A percentile compares a stretch with the other conserved stretches of the same genome.
These are phyloP conservation scores for Carex myosuroides DNA, from an alignment of 176 grass and related monocot genomes.

Conservation along the genomic window DNA sequence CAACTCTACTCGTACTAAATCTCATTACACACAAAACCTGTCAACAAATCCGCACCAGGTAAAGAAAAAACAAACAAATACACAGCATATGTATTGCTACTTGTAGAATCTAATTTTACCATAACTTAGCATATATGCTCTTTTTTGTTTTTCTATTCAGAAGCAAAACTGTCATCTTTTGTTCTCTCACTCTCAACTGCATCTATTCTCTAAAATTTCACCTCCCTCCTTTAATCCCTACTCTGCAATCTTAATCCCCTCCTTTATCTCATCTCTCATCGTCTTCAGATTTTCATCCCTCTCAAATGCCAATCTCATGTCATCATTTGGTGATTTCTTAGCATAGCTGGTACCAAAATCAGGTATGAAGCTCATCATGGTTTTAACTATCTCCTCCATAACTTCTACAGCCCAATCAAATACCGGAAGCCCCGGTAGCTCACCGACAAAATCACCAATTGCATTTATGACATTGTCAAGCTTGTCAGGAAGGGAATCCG, in stretches of 20 bases:
- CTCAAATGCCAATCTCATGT: neutral
- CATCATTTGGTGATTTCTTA: neutral
- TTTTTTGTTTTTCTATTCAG: too few species aligned
- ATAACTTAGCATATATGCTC: neutral
- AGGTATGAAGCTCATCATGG: neutral
- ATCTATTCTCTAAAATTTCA: too few species aligned
- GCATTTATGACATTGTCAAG: constrained; percentile 6
- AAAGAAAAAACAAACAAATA: neutral
- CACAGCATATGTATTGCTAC: neutral
- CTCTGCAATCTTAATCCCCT: neutral
- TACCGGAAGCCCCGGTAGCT: neutral
- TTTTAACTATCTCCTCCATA: neutral
- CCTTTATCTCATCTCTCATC: neutral
- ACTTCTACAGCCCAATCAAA: constrained; percentile 10
- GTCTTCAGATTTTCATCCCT: neutral
- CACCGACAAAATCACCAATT: neutral
- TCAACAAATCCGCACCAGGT: too few species aligned
- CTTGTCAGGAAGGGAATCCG: constrained; percentile 12
- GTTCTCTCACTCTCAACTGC: too few species aligned
- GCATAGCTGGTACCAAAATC: neutral
- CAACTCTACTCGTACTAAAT: too few species aligned
- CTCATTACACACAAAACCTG: too few species aligned
- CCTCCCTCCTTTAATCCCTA: neutral
- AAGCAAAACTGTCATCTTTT: too few species aligned
- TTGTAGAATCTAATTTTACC: neutral